These are phyloP conservation scores for Penicilliopsis zonata DNA, from an alignment of 495 filamentous ascomycete genomes.

Conservation along the genomic window DNA sequence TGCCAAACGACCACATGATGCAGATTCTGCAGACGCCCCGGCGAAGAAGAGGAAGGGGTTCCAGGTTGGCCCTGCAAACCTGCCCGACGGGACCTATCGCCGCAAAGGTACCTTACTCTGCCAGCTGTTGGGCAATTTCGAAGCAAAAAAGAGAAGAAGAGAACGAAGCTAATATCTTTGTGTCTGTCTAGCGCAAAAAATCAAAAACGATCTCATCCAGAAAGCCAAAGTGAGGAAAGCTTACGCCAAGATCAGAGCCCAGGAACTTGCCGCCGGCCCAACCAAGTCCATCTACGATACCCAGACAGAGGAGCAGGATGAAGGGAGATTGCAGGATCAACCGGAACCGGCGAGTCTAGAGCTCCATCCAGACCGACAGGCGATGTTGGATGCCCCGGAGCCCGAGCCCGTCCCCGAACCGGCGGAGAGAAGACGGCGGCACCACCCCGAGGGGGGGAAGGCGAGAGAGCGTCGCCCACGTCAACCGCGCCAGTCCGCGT, in stretches of 20 bases:
- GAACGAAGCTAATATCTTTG: constrained; percentile 2
- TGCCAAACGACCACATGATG: constrained; percentile 48
- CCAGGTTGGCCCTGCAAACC: constrained; percentile 78
- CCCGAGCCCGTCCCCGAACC: constrained; percentile 13
- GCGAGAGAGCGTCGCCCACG: constrained; percentile 16
- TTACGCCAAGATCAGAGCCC: constrained; percentile 76
- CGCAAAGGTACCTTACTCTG: constrained; percentile 88
- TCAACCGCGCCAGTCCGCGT: constrained; percentile 53
- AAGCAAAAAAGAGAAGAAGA: no score
- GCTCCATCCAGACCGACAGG: constrained; percentile 62
- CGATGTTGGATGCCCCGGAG: constrained; percentile 44
- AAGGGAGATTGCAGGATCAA: constrained; percentile 11
- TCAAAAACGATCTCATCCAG: constrained; percentile 80
- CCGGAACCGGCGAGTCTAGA: constrained; percentile 31
- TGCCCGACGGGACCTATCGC: constrained; percentile 84
- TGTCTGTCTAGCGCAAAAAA: constrained; percentile 60
- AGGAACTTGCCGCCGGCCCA: constrained; percentile 27
- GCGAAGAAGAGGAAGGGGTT: constrained; percentile 53
- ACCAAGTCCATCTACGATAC: constrained; percentile 22
- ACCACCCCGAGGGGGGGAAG: constrained; percentile 5
- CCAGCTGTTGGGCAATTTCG: no score
- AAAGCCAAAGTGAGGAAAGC: constrained; percentile 91
- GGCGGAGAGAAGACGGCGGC: not conserved
- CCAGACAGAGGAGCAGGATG: constrained; percentile 9
- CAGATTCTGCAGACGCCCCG: constrained; percentile 33